phyloP scores from a whole-genome alignment of 164 flowering plant species.

The Pachysandra terminalis region DNA sequence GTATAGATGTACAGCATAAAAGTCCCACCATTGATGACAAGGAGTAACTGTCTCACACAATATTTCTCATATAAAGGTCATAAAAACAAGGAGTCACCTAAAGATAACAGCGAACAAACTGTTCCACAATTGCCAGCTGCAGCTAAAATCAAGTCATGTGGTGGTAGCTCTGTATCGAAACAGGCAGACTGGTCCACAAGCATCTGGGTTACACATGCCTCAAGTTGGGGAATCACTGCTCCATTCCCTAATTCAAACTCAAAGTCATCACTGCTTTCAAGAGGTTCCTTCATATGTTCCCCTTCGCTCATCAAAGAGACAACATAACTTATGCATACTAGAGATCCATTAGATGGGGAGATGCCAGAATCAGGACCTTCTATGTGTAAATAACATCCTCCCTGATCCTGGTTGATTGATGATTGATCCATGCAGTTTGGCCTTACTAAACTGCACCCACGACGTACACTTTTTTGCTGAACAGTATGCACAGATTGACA shows the following conservation, averaged over 20 bases:
- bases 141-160: slow-evolving; percentile 58
- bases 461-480: slow-evolving; percentile 16
- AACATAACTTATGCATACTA: slow-evolving; percentile 55
- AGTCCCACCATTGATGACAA: background rate
- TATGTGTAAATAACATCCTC: slow-evolving; percentile 18
- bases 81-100: slow-evolving; percentile 42
- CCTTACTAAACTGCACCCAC: slow-evolving; percentile 18
- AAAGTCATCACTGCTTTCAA: slow-evolving; percentile 73
- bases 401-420: slow-evolving; percentile 19
- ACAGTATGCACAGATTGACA: slow-evolving; percentile 30
- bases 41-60: background rate
- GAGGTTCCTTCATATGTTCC: slow-evolving; percentile 38
- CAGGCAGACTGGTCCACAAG: slow-evolving; percentile 58
- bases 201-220: slow-evolving; percentile 71
- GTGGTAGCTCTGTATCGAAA: slow-evolving; percentile 41
- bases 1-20: background rate
- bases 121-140: slow-evolving; percentile 49
- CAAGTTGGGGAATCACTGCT: slow-evolving; percentile 60
- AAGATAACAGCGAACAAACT: slow-evolving; percentile 30
- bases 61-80: background rate
- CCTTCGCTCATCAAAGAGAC: slow-evolving; percentile 46
- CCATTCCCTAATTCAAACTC: slow-evolving; percentile 89
- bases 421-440: slow-evolving; percentile 12
- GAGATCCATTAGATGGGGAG: slow-evolving; percentile 54
- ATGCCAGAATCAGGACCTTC: slow-evolving; percentile 60